A percentile compares a stretch with the other conserved stretches of the same genome.
phyloP scores from a whole-genome alignment of 2,329 filamentous ascomycete genomes.

The Colletotrichum lini region DNA sequence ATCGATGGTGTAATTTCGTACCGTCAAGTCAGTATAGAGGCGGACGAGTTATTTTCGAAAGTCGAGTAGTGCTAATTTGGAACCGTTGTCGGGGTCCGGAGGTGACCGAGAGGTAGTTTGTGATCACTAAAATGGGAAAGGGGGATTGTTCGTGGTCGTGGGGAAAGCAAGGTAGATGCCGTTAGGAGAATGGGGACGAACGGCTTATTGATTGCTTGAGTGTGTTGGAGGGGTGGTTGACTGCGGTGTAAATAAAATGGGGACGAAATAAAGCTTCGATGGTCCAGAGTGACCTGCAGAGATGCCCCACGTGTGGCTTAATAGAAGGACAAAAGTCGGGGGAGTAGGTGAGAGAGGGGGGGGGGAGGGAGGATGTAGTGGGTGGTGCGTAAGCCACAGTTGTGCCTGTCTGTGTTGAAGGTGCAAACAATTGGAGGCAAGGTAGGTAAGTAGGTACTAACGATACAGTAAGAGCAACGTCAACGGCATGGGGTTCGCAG shows the following conservation, averaged over 20 bases:
- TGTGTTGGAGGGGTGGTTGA: slow-evolving; percentile 4
- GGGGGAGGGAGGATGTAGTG: not conserved
- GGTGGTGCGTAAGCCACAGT: slow-evolving; percentile 10
- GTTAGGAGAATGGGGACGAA: slow-evolving; percentile 9
- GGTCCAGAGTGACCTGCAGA: not conserved
- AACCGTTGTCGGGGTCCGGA: slow-evolving; percentile 13
- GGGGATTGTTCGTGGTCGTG: slow-evolving; percentile 13
- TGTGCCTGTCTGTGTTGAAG: not conserved
- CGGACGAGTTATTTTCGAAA: not conserved
- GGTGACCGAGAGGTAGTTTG: slow-evolving; percentile 3
- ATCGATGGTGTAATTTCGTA: not conserved
- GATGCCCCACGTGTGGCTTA: slow-evolving; percentile 22
- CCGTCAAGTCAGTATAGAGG: not conserved
- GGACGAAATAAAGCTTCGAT: slow-evolving; percentile 13
- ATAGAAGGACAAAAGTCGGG: slow-evolving; percentile 15
- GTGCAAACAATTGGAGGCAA: not conserved
- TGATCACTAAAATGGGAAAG: not conserved
- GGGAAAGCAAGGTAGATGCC: slow-evolving; percentile 37
- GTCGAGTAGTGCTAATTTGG: not conserved
- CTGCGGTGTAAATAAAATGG: slow-evolving; percentile 18
- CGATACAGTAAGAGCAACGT: slow-evolving; percentile 6
- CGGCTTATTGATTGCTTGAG: slow-evolving; percentile 17
- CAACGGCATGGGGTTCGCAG: slow-evolving; percentile 4
- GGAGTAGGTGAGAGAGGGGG: not conserved
- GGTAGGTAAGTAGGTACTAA: not conserved